Evolutionary conservation across 2,329 filamentous ascomycete species (phyloP).

Genomic region (Nigrograna mackinnonii): DNA sequence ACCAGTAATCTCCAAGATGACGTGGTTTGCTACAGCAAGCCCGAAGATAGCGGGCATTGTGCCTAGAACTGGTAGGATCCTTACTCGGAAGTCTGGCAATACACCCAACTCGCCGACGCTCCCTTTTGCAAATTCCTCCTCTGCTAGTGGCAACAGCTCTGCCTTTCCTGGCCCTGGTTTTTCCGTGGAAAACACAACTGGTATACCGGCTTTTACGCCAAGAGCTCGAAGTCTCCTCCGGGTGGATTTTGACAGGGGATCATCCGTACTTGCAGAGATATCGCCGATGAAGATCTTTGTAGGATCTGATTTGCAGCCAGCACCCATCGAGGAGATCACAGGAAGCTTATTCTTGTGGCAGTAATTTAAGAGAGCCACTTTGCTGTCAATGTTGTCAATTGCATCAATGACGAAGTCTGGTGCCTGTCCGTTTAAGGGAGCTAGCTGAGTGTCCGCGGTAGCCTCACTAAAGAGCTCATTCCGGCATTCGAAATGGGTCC

Average conservation of each 20-base stretch:
- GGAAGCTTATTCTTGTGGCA: constrained; percentile 77
- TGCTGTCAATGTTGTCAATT: constrained; percentile 98
- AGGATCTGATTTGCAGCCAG: constrained; percentile 86
- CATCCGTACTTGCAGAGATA: constrained; percentile 84
- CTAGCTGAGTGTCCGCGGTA: constrained; percentile 69
- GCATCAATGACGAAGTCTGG: constrained; percentile 95
- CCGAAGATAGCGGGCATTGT: constrained; percentile 98
- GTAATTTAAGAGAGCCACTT: constrained; percentile 87
- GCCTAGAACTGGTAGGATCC: constrained; percentile 92
- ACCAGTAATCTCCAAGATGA: constrained; percentile 78
- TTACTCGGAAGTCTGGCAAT: constrained; percentile 87
- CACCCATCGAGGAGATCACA: constrained; percentile 95
- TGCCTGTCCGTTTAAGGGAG: constrained; percentile 65
- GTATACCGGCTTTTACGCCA: constrained; percentile 83
- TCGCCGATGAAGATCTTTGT: constrained; percentile 89
- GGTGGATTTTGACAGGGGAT: constrained; percentile 84
- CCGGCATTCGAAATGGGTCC: constrained; percentile 85
- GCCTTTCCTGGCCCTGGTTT: constrained; percentile 90
- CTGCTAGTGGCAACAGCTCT: constrained; percentile 79
- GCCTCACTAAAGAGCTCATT: constrained; percentile 79
- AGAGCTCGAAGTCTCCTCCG: constrained; percentile 74
- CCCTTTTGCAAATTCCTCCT: constrained; percentile 87
- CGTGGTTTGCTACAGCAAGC: constrained; percentile 86
- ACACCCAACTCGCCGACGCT: constrained; percentile 84
- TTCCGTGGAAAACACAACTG: constrained; percentile 91